These are phyloP conservation scores for Kwoniella sp. DNA, from an alignment of 768 basidiomycete genomes.

Conservation along the genomic window DNA sequence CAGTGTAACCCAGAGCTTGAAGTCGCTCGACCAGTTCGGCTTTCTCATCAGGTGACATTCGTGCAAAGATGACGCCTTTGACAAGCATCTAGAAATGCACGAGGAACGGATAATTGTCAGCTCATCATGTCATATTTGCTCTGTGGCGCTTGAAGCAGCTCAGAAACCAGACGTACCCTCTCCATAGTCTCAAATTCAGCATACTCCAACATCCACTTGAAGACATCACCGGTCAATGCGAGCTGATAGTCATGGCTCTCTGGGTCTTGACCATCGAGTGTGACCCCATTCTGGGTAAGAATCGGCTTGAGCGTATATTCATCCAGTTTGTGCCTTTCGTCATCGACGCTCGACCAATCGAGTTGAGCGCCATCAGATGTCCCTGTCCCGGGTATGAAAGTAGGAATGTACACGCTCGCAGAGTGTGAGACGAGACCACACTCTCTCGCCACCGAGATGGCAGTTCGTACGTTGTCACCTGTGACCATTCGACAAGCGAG, in stretches of 20 bases:
- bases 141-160: too few species aligned
- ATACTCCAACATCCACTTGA: conserved; percentile 97
- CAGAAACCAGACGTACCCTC: conserved; percentile 63
- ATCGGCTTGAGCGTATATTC: conserved; percentile 82
- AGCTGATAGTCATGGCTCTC: conserved; percentile 85
- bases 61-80: conserved; percentile 91
- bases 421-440: conserved; percentile 85
- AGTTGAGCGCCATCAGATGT: conserved; percentile 63
- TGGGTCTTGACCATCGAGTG: conserved; percentile 68
- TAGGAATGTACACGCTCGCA: conserved; percentile 83
- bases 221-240: conserved; percentile 90
- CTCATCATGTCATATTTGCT: too few species aligned
- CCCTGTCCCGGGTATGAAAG: conserved; percentile 71
- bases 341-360: conserved; percentile 92
- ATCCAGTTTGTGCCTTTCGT: conserved; percentile 80
- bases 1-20: conserved; percentile 90
- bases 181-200: conserved; percentile 92
- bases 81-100: conserved; percentile 77
- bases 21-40: conserved; percentile 95
- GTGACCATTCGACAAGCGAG: conserved; percentile 97
- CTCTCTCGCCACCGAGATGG: conserved; percentile 94
- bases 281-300: conserved; percentile 63
- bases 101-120: not conserved
- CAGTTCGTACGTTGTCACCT: conserved; percentile 94
- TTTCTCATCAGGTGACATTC: conserved; percentile 99